phyloP scores from a whole-genome alignment of 2,329 filamentous ascomycete genomes.

The Ophiocordyceps camponoti-floridani region DNA sequence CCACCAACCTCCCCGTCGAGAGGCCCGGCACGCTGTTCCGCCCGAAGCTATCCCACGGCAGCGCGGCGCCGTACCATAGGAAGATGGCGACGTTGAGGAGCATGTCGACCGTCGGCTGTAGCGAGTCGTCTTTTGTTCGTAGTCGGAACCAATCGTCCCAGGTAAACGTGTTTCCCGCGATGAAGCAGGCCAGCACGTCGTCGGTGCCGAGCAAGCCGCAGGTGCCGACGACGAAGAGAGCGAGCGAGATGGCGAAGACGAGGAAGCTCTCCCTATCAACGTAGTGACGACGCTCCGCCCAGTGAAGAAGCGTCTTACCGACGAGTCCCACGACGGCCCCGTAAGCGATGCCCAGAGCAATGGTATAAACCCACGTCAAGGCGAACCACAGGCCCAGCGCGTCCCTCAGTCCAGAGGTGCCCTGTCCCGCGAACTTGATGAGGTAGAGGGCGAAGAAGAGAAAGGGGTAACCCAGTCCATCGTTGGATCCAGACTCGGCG shows the following conservation, averaged over 20 bases:
- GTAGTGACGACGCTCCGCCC: constrained; percentile 63
- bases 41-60: constrained; percentile 59
- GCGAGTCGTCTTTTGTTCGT: constrained; percentile 73
- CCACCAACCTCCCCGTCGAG: constrained; percentile 53
- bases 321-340: constrained; percentile 64
- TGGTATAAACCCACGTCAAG: constrained; percentile 71
- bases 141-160: constrained; percentile 91
- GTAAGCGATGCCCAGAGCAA: constrained; percentile 61
- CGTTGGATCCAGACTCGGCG: constrained; percentile 74
- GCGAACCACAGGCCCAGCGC: constrained; percentile 72
- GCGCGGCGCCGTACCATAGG: constrained; percentile 77
- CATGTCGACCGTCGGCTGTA: constrained; percentile 94
- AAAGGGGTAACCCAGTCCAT: constrained; percentile 79
- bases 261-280: constrained; percentile 79
- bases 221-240: constrained; percentile 74
- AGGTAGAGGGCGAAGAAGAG: constrained; percentile 72
- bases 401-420: constrained; percentile 40
- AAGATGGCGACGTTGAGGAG: constrained; percentile 78
- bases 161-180: constrained; percentile 79
- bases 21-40: constrained; percentile 40
- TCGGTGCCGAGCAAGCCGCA: constrained; percentile 77
- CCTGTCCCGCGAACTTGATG: constrained; percentile 56
- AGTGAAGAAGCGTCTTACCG: constrained; percentile 67
- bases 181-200: constrained; percentile 81
- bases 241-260: constrained; percentile 69